phyloP scores from a whole-genome alignment of 768 basidiomycete species.

The Leccinellum rugosiceps region DNA sequence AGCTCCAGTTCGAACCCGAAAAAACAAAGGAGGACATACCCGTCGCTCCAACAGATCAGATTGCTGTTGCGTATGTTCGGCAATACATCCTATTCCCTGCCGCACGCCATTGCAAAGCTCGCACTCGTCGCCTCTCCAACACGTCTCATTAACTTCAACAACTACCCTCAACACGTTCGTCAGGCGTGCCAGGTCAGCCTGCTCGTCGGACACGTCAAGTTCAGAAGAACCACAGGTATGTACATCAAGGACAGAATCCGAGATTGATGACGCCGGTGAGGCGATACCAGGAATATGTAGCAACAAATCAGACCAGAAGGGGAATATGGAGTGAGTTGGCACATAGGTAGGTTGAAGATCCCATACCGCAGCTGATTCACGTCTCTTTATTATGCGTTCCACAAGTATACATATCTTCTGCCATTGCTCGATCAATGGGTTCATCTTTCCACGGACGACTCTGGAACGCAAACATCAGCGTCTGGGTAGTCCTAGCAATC shows the following conservation, averaged over 20 bases:
- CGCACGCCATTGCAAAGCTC: slow-evolving; percentile 77
- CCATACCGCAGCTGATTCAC: slow-evolving; percentile 91
- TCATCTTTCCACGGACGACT: slow-evolving; percentile 71
- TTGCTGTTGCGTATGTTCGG: slow-evolving; percentile 63
- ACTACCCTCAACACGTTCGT: slow-evolving; percentile 80
- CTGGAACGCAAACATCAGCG: slow-evolving; percentile 37
- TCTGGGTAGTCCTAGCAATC: neutral
- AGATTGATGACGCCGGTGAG: slow-evolving; percentile 11
- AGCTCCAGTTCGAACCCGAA: neutral
- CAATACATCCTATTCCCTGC: slow-evolving; percentile 63
- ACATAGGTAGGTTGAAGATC: slow-evolving; percentile 60
- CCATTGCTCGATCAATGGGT: slow-evolving; percentile 83
- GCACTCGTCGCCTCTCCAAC: slow-evolving; percentile 83
- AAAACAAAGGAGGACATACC: slow-evolving; percentile 39
- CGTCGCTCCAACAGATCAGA: slow-evolving; percentile 73
- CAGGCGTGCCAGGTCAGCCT: slow-evolving; percentile 81
- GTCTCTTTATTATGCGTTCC: slow-evolving; percentile 86
- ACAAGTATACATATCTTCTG: slow-evolving; percentile 83
- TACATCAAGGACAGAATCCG: slow-evolving; percentile 12
- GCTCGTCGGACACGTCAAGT: slow-evolving; percentile 35
- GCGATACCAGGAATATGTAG: slow-evolving; percentile 34
- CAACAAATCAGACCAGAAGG: slow-evolving; percentile 40
- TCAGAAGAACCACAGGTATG: slow-evolving; percentile 15
- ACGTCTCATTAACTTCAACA: slow-evolving; percentile 72
- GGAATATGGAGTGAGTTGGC: slow-evolving; percentile 68